Base-by-base conservation (phyloP, 176 grass and related monocot genomes). In the Saccharum officinarum region DNA sequence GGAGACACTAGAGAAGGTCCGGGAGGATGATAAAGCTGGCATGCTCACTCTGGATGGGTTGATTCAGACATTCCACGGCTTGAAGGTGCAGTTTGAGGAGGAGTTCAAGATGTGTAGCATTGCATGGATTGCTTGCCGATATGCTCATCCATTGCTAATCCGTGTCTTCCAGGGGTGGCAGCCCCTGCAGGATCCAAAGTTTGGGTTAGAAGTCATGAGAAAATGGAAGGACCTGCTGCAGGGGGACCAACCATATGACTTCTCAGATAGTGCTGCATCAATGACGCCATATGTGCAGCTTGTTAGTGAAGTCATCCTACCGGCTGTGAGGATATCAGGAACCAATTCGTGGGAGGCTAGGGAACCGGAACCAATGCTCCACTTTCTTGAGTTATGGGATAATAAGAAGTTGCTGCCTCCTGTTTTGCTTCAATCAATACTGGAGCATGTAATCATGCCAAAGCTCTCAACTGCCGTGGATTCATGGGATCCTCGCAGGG, bases 301-400 rank as follows among this genome's bases (percentile, higher is more conserved):
- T 61, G 88, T 97, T 80, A 88, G 82, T 17, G 92, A 97, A 85
- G 92, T 97, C 55, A 73, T 97, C 77, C 73, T 95, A 49, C 95
- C 92, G 13, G 90, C 88, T 71, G 90, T 97, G 63, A 89, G 92
- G 90, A 92, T 91, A 87, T 86, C 84, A 7, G 90, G 90, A 70
- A 93, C 90, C 10, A 95, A 97, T 75, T 94, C 86, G 57, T 97
- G 95, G 95, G 81, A 92, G 70, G 95, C 90, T 63, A 92, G 92
- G 77, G 92, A 92, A 50, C 90, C 95, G 1, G 95, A 97, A 71
- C 95, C 90, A 71, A 91, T 97, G 95, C 92, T 97, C 50, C 82
- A 80, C 20, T 97, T 94, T 80, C 86, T 93, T 17, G 92, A 97
- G 54, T 78, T 80, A 69, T 95, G 92, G 95, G 92, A 82, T 17